phyloP scores from a whole-genome alignment of 768 basidiomycete species.

The Candolleomyces eurysporus region DNA sequence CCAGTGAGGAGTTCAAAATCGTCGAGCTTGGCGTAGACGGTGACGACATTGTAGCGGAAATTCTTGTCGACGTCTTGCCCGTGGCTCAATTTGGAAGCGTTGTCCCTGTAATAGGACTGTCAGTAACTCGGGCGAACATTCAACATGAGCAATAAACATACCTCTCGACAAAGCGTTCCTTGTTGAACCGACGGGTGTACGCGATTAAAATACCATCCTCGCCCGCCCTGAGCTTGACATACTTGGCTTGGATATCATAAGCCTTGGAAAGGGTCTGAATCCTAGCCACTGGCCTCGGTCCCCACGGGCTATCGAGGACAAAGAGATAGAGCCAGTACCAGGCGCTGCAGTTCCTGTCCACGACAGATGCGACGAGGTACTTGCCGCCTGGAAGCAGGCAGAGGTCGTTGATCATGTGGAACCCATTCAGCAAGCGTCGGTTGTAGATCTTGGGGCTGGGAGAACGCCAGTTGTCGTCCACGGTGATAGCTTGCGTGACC shows the following conservation, averaged over 20 bases:
- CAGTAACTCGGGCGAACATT: not conserved
- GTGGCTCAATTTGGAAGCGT: conserved; percentile 13
- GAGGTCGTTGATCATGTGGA: conserved; percentile 47
- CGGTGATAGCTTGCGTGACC: conserved; percentile 56
- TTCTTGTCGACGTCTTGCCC: conserved; percentile 41
- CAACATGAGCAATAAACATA: conserved; percentile 11
- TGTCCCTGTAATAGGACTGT: too few relatives aligned
- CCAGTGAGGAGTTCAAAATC: conserved; percentile 32
- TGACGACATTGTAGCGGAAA: conserved; percentile 45
- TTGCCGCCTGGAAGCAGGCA: conserved; percentile 64
- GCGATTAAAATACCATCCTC: conserved; percentile 55
- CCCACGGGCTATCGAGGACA: conserved; percentile 53
- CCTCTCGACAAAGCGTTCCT: conserved; percentile 19
- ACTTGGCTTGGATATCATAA: conserved; percentile 59
- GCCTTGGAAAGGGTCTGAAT: conserved; percentile 49
- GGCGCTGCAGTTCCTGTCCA: conserved; percentile 27
- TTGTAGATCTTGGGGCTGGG: conserved; percentile 32
- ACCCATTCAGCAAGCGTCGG: conserved; percentile 23
- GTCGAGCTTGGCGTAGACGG: conserved; percentile 38
- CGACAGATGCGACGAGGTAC: conserved; percentile 60
- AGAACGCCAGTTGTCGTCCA: conserved; percentile 59
- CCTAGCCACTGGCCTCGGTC: conserved; percentile 46
- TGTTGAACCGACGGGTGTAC: conserved; percentile 41
- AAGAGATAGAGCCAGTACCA: conserved; percentile 54
- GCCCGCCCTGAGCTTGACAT: conserved; percentile 41